Evolutionary conservation across 768 basidiomycete genomes (phyloP), one percentile per base, ranked within the genome.

Genomic region (Podaxis sp.): DNA sequence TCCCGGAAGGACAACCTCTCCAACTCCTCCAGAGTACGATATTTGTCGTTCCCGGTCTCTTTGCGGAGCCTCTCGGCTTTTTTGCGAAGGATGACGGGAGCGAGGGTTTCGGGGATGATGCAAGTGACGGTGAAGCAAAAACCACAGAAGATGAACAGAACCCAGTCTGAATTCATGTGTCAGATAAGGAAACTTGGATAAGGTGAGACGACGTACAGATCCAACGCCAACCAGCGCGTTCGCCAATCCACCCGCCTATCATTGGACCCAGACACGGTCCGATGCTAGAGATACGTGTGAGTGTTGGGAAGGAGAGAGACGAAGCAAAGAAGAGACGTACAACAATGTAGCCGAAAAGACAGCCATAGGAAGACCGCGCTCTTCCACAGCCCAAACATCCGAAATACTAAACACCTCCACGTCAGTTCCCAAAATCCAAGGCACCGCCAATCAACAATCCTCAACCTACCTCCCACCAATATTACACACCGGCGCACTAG

Each of bases 81-180:
- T 26, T 72, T 67, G 5, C 74, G 74, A 8, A 86, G 76, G 11
- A 86, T 65, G 4, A 78, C 71, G 1, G 83, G 80, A 0, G 80
- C 79, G 54, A 83, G 80, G 1, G 82, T 83, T 69, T 86, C 83
- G 15, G 82, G 81, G n/a, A 82, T 77, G 65, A 82, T 72, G 52
- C 82, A 65, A 2, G 77, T 73, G 44, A 80, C 66, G 55, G 73
- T 36, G 65, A 75, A 77, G 56, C 75, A 75, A 24, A 74, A 65
- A 5, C 73, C 76, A 8, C 75, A 69, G 63, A 81, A 77, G 68
- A 81, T 78, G 64, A 81, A 77, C 39, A 79, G 74, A 65, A 81
- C 76, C 79, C 81, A 82, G 66, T 80, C 74, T 75, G 51, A 26
- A 9, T 2, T 24, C 30, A 28, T 33, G 4, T 42, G 39, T 52